Evolutionary conservation across 1,139 yeast species (phyloP).

Genomic region (Kurtzmaniella quercitrusa): DNA sequence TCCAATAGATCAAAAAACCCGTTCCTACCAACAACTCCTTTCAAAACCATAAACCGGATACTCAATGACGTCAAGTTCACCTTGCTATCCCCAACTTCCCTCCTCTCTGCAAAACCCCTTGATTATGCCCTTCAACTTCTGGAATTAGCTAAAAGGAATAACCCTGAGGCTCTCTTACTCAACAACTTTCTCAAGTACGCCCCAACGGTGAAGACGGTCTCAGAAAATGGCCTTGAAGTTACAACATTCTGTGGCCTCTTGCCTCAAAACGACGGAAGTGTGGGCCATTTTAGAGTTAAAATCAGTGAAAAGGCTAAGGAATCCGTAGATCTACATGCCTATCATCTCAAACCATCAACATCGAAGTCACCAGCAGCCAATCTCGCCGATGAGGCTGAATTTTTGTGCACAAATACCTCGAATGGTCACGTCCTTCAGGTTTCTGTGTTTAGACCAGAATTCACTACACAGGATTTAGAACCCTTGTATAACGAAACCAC

Average conservation of each 20-base stretch:
- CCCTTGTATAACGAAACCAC: conserved; percentile 22
- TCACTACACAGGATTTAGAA: conserved; percentile 21
- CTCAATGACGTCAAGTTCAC: conserved; percentile 59
- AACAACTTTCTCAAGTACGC: conserved; percentile 31
- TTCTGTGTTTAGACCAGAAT: conserved; percentile 29
- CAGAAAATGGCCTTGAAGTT: conserved; percentile 15
- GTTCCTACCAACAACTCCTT: conserved; percentile 21
- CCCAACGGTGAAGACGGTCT: conserved; percentile 23
- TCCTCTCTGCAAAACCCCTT: conserved; percentile 27
- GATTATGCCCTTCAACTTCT: conserved; percentile 32
- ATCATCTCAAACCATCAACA: not conserved
- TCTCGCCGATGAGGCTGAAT: conserved; percentile 31
- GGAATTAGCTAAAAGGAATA: conserved; percentile 11
- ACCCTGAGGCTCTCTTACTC: conserved; percentile 21
- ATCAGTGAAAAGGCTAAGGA: conserved; percentile 18
- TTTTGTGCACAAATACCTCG: conserved; percentile 22
- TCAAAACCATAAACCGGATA: conserved; percentile 63
- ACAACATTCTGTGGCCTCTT: conserved; percentile 33
- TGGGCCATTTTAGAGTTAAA: conserved; percentile 31
- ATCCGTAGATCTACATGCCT: not conserved
- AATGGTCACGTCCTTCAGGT: conserved; percentile 30
- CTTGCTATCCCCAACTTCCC: conserved; percentile 14
- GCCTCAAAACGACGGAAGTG: conserved; percentile 14
- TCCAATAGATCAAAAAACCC: conserved; percentile 5
- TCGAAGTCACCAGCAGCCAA: conserved; percentile 6